A percentile compares a stretch with the other conserved stretches of the same genome.
Evolutionary conservation across 257 asterid genomes (phyloP).

Genomic region (Petunia axillaris): DNA sequence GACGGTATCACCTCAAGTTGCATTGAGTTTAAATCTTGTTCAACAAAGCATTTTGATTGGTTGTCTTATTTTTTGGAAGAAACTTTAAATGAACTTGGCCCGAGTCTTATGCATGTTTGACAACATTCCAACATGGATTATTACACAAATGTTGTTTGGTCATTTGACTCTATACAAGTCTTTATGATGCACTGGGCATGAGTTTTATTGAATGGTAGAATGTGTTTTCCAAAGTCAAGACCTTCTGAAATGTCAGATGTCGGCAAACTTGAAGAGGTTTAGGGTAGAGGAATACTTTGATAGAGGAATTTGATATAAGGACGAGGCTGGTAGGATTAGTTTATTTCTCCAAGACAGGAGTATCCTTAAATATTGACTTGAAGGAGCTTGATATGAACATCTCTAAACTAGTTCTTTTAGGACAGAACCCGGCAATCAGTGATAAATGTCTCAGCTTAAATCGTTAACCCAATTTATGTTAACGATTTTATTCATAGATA

Average conservation of each 20-base stretch:
- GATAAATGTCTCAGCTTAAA: background rate
- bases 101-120: background rate
- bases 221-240: background rate
- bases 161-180: background rate
- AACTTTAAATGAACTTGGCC: background rate
- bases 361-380: background rate
- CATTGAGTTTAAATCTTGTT: background rate
- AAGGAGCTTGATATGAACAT: background rate
- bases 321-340: background rate
- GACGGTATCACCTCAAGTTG: no score
- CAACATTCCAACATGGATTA: background rate
- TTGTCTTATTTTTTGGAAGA: background rate
- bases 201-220: background rate
- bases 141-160: background rate
- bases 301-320: background rate
- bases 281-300: background rate
- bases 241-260: background rate
- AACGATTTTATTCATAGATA: background rate
- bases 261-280: slow-evolving; percentile 15
- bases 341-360: background rate
- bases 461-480: background rate
- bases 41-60: background rate
- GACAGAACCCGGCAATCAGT: background rate
- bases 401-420: background rate
- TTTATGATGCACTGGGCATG: slow-evolving; percentile 6